Evolutionary conservation across 345 rosid genomes (phyloP).

Genomic region (Linum tenue): DNA sequence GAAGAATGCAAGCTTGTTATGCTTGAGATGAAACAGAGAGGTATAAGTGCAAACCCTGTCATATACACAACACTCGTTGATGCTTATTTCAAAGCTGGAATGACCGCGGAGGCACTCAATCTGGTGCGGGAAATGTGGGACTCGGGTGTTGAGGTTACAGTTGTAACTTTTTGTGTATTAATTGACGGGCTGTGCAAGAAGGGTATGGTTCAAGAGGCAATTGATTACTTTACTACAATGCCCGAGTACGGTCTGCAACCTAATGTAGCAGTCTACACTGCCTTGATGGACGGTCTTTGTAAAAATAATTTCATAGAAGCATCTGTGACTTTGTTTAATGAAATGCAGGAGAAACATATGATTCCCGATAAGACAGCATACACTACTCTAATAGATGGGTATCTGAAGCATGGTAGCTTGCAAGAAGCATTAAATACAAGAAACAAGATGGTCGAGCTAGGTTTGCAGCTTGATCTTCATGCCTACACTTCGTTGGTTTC

Average conservation of each 20-base stretch:
- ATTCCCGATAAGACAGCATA: slow-evolving; percentile 45
- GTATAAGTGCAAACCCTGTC: slow-evolving; percentile 35
- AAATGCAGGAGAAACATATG: slow-evolving; percentile 38
- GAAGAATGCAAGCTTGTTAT: slow-evolving; percentile 38
- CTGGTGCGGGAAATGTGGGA: slow-evolving; percentile 40
- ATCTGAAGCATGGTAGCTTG: slow-evolving; percentile 45
- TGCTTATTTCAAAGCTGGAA: slow-evolving; percentile 51
- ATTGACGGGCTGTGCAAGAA: slow-evolving; percentile 69
- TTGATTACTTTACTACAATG: slow-evolving; percentile 39
- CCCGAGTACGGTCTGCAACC: slow-evolving; percentile 41
- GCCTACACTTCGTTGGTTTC: slow-evolving; percentile 61
- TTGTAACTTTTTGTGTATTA: slow-evolving; percentile 54
- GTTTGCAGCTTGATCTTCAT: slow-evolving; percentile 53
- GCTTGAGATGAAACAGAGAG: slow-evolving; percentile 43
- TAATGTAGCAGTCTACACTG: slow-evolving; percentile 52
- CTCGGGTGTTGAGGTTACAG: slow-evolving; percentile 41
- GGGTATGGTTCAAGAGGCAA: slow-evolving; percentile 46
- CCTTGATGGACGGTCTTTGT: slow-evolving; percentile 65
- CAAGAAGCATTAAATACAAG: slow-evolving; percentile 40
- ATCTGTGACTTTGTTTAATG: slow-evolving; percentile 38
- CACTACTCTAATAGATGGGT: slow-evolving; percentile 58
- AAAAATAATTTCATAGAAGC: slow-evolving; percentile 45
- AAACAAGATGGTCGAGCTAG: slow-evolving; percentile 45
- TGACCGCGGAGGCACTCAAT: slow-evolving; percentile 35
- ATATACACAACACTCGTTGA: slow-evolving; percentile 53